Conservation (phyloP, 768 basidiomycete species). For the Mycena filopes region DNA sequence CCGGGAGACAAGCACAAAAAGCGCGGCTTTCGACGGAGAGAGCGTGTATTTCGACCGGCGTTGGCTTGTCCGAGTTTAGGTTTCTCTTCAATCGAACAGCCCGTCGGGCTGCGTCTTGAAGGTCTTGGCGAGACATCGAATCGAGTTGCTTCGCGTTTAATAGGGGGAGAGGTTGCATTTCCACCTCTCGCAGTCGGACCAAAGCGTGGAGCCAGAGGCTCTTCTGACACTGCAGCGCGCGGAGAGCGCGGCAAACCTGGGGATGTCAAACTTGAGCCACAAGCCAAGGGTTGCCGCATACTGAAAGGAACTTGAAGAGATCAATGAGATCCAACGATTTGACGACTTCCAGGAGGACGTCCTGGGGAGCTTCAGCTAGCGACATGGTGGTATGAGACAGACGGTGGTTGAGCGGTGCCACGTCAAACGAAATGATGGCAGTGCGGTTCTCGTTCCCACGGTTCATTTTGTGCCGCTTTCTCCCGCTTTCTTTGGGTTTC, state of each 20-base stretch:
- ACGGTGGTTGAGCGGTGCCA: too few species aligned
- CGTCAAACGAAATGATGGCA: too few species aligned
- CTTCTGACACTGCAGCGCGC: neutral
- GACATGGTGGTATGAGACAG: too few species aligned
- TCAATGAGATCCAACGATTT: neutral
- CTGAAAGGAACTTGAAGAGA: neutral
- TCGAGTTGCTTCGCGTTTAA: neutral
- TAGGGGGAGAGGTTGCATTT: conserved; percentile 6
- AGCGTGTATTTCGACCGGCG: neutral
- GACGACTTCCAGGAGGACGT: too few species aligned
- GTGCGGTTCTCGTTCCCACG: too few species aligned
- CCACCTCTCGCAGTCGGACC: neutral
- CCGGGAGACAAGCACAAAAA: too few species aligned
- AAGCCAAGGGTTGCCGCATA: neutral
- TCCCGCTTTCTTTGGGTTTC: too few species aligned
- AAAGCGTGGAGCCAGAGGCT: neutral
- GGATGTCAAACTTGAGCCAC: too few species aligned
- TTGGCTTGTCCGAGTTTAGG: neutral
- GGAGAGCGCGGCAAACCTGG: neutral
- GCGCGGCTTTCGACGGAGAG: neutral
- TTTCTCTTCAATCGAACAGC: neutral
- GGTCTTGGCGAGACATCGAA: neutral
- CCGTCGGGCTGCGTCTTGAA: neutral
- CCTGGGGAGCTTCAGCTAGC: too few species aligned
- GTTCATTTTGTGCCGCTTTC: too few species aligned